Percentiles rank a stretch among this genome's conserved stretches.
Evolutionary conservation across 1,284 basidiomycete species (phyloP).

Genomic region (Sporisorium iseilematis-ciliati): DNA sequence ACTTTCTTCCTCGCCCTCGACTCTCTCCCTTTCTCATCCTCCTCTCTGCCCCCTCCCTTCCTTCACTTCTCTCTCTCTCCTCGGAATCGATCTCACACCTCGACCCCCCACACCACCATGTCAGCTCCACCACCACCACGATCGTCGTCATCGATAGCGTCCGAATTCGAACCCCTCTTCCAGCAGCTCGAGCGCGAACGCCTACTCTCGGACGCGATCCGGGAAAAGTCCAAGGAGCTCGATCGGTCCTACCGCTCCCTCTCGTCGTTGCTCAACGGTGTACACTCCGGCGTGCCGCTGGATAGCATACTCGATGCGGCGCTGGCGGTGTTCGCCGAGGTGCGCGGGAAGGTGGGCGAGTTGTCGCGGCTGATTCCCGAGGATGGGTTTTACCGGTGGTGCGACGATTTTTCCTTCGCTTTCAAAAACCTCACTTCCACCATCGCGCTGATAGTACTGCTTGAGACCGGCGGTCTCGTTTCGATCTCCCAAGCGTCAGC

Average conservation of each 20-base stretch:
- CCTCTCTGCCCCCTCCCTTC: too few species aligned
- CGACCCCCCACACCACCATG: too few species aligned
- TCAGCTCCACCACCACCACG: constrained; percentile 1
- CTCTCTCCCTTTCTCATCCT: too few species aligned
- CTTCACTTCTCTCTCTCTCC: too few species aligned
- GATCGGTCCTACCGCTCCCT: constrained; percentile 44
- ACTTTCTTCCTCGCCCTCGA: too few species aligned
- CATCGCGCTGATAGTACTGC: constrained; percentile 32
- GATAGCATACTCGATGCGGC: constrained; percentile 1
- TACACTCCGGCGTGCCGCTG: constrained; percentile 43
- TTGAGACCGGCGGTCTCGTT: constrained; percentile 46
- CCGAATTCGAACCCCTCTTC: constrained; percentile 49
- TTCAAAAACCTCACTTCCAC: constrained; percentile 32
- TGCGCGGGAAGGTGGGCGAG: constrained; percentile 1
- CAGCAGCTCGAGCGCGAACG: constrained; percentile 50
- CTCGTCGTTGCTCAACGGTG: constrained; percentile 36
- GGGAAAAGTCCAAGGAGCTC: constrained; percentile 52
- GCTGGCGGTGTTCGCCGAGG: background rate
- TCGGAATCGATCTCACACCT: too few species aligned
- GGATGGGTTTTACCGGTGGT: constrained; percentile 41
- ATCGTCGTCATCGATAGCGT: constrained; percentile 1
- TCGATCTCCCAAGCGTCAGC: constrained; percentile 38
- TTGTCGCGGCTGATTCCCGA: constrained; percentile 31
- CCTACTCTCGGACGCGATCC: constrained; percentile 38
- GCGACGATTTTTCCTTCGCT: constrained; percentile 36